Percentiles rank a stretch among this genome's conserved stretches.
Conservation (phyloP, 148 eudicot genomes). For the Nyssa sinensis region DNA sequence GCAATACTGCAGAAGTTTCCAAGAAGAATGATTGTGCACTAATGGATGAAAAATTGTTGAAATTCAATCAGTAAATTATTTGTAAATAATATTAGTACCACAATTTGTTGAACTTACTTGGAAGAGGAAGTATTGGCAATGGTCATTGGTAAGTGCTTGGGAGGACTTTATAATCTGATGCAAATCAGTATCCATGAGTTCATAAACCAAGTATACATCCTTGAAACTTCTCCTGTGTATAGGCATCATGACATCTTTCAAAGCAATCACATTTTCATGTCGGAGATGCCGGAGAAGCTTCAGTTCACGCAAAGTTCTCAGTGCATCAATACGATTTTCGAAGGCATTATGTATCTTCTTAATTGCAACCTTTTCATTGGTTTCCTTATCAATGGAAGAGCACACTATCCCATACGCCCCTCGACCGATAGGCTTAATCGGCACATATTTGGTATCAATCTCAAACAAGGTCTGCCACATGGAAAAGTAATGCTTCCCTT, state of each 20-base stretch:
- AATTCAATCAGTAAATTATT: background rate
- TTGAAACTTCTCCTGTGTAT: conserved; percentile 50
- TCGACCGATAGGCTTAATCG: conserved; percentile 64
- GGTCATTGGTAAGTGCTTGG: conserved; percentile 60
- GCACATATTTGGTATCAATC: conserved; percentile 66
- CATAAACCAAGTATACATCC: conserved; percentile 70
- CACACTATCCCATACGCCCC: conserved; percentile 72
- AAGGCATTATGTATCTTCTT: conserved; percentile 64
- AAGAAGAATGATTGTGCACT: too few species aligned
- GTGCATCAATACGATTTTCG: conserved; percentile 63
- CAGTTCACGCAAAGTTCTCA: conserved; percentile 68
- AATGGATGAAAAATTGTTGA: too few species aligned
- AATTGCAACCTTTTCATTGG: conserved; percentile 66
- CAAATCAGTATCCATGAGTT: conserved; percentile 74
- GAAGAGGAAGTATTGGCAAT: conserved; percentile 63
- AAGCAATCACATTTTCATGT: conserved; percentile 61
- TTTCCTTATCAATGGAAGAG: conserved; percentile 58
- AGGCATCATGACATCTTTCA: conserved; percentile 73
- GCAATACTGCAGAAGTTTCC: background rate
- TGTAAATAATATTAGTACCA: background rate
- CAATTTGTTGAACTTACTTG: conserved; percentile 39
- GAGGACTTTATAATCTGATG: conserved; percentile 76
- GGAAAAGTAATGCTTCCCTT: conserved; percentile 66
- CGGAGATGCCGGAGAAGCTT: conserved; percentile 61
- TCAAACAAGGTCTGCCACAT: conserved; percentile 72